phyloP scores from a whole-genome alignment of 192 early-diverging fungal species.

The Coemansia sp. region DNA sequence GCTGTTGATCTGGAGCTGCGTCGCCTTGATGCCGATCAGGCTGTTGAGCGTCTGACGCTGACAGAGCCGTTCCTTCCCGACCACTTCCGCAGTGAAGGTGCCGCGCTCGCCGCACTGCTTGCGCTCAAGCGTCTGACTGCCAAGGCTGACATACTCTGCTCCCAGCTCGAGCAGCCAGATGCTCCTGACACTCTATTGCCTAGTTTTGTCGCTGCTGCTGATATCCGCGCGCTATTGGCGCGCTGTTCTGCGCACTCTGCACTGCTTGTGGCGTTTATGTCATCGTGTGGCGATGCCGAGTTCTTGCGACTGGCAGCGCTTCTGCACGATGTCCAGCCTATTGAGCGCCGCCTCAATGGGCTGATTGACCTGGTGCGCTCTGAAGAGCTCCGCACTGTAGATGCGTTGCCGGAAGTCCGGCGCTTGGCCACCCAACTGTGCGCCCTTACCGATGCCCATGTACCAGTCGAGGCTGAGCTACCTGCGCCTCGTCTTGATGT shows the following conservation, averaged over 20 bases:
- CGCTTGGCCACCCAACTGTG: constrained; percentile 66
- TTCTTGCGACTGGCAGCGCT: constrained; percentile 73
- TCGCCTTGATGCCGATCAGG: constrained; percentile 83
- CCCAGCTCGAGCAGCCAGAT: constrained; percentile 71
- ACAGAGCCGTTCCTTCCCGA: constrained; percentile 80
- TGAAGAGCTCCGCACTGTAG: constrained; percentile 70
- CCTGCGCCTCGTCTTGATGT: constrained; percentile 55
- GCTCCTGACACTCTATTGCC: constrained; percentile 56
- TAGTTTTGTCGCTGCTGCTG: constrained; percentile 54
- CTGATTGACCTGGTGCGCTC: constrained; percentile 75
- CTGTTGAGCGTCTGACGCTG: constrained; percentile 61
- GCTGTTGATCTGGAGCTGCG: constrained; percentile 88
- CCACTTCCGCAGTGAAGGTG: constrained; percentile 74
- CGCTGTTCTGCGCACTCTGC: constrained; percentile 66
- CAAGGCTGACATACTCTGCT: constrained; percentile 75
- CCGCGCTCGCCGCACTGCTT: constrained; percentile 70
- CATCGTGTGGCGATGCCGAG: constrained; percentile 63
- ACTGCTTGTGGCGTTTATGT: constrained; percentile 68
- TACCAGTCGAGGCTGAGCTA: constrained; percentile 50
- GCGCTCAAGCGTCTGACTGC: constrained; percentile 79
- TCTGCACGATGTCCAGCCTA: constrained; percentile 73
- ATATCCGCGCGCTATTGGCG: constrained; percentile 31
- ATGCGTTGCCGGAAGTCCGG: constrained; percentile 68
- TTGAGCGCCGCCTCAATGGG: constrained; percentile 73
- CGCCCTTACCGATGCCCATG: constrained; percentile 63